Evolutionary conservation across 2,329 filamentous ascomycete genomes (phyloP).

Genomic region (Arthrobotrys sphaeroides): DNA sequence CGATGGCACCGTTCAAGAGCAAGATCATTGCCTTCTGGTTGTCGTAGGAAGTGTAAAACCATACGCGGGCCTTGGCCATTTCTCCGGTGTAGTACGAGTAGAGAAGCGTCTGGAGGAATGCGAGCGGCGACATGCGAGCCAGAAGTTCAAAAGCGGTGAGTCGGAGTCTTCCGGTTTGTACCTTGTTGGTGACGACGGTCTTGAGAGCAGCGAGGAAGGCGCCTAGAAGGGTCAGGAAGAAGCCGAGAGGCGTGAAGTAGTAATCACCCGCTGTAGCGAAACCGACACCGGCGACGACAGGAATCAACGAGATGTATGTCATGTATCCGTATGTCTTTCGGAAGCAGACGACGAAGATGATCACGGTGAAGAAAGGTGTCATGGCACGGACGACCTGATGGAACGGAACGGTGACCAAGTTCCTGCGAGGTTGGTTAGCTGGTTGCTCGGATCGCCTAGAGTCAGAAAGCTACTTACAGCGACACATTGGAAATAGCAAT

Average conservation of each 20-base stretch:
- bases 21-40: conserved; percentile 60
- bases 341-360: conserved; percentile 70
- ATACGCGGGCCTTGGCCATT: conserved; percentile 59
- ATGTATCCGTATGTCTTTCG: conserved; percentile 67
- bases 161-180: conserved; percentile 71
- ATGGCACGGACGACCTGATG: conserved; percentile 73
- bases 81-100: conserved; percentile 73
- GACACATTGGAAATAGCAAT: conserved; percentile 73
- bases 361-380: conserved; percentile 70
- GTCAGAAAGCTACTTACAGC: conserved; percentile 61
- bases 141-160: conserved; percentile 70
- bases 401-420: conserved; percentile 71
- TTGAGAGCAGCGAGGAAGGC: conserved; percentile 69
- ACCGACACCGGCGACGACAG: conserved; percentile 70
- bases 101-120: conserved; percentile 72
- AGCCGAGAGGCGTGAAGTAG: conserved; percentile 70
- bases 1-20: conserved; percentile 67
- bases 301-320: conserved; percentile 70
- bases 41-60: conserved; percentile 51
- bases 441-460: not conserved
- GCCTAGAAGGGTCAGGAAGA: conserved; percentile 67
- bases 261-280: conserved; percentile 72
- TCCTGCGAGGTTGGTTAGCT: conserved; percentile 41
- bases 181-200: conserved; percentile 72
- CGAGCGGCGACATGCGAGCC: conserved; percentile 71